Base-by-base conservation (phyloP, 176 grass and related monocot species). In the Oryza coarctata region DNA sequence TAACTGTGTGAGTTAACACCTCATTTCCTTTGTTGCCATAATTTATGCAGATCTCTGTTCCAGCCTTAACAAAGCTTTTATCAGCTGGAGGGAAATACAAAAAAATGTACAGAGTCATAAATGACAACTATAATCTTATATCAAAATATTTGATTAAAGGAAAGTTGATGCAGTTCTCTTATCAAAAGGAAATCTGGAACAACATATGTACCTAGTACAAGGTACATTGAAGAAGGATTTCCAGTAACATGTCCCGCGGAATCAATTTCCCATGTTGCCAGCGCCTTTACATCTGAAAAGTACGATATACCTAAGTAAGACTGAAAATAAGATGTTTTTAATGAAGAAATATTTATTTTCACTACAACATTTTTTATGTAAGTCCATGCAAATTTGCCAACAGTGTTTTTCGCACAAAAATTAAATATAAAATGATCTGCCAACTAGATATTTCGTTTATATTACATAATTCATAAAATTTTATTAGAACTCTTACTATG, bases 1-100 rank as follows among this genome's bases (percentile, higher is more conserved):
- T 28, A 44, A 26, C 22, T 70, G 15, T 70, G 64, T 34, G 74
- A 82, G 63, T 87, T 87, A 63, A 55, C 70, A 94, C 95, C 95
- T 98, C 95, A 74, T 98, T 98, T 84, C 95, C 92, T 91, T 98
- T 98, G 79, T 93, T 94, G 49, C 95, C 95, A 74, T 98, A 98
- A 75, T 89, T 98, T 87, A 98, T 98, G 61, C 74, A 68, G 84
- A 98, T 91, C 88, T 98, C 95, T 85, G 90, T 81, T 49, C 78
- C 92, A 88, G 80, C 27, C 70, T 83, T 83, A 84, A 86, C 57
- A 73, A 41, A 79, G 30, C 67, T 78, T 79, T 91, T 86, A 78
- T 86, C 93, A 84, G 84, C 95, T 98, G 65, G 47, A 80, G 45
- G 49, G 70, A 81, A 29, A 85, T 47, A 82, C 3, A 6, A 76